Evolutionary conservation across 2,329 filamentous ascomycete genomes (phyloP).

Genomic region (Dothistroma septosporum): DNA sequence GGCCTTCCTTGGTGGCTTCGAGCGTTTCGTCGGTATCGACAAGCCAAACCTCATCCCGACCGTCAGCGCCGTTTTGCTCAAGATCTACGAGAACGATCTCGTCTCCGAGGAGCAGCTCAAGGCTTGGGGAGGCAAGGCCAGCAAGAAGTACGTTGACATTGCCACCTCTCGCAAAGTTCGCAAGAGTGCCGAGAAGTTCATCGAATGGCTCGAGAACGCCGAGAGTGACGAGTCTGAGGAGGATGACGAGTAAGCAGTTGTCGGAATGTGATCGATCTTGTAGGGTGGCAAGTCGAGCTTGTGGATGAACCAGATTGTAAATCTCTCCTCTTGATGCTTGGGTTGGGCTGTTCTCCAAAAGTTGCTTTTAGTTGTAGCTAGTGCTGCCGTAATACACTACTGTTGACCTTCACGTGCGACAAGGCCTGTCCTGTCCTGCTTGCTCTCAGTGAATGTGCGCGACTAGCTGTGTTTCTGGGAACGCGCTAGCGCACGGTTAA

Average conservation of each 20-base stretch:
- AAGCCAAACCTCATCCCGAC: constrained; percentile 72
- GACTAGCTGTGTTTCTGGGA: too few relatives aligned
- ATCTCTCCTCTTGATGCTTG: constrained; percentile 13
- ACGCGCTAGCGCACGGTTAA: too few relatives aligned
- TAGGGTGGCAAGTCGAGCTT: background rate
- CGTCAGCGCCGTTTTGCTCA: constrained; percentile 80
- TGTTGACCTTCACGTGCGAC: background rate
- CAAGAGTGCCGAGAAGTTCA: constrained; percentile 89
- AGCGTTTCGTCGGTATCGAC: constrained; percentile 83
- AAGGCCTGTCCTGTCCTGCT: background rate
- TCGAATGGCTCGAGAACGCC: constrained; percentile 73
- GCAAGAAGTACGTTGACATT: constrained; percentile 96
- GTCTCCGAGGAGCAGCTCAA: constrained; percentile 82
- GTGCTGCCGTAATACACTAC: constrained; percentile 10
- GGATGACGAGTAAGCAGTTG: constrained; percentile 20
- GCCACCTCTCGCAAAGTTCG: constrained; percentile 89
- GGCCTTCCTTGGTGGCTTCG: constrained; percentile 88
- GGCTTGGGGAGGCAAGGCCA: constrained; percentile 89
- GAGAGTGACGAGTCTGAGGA: constrained; percentile 29
- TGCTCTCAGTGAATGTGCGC: background rate
- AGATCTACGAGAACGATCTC: constrained; percentile 87
- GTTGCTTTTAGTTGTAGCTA: constrained; percentile 5
- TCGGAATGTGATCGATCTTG: background rate
- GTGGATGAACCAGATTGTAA: constrained; percentile 11
- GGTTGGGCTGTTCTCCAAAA: constrained; percentile 1